Evolutionary conservation across 2,329 filamentous ascomycete species (phyloP).

Genomic region (Phyllosticta citrichinensis): DNA sequence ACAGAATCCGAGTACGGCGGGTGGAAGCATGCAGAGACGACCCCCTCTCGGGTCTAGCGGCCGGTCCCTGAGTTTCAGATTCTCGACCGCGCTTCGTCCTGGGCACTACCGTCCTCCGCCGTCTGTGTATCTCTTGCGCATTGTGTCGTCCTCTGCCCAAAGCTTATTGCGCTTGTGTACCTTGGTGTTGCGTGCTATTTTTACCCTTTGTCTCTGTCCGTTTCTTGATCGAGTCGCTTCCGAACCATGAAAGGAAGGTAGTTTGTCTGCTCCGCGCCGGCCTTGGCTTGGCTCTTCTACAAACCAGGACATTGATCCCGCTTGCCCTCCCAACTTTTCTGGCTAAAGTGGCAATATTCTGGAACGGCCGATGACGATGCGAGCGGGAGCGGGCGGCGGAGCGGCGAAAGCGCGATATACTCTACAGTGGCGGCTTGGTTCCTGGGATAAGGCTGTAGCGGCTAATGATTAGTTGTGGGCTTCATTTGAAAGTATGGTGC

Average conservation of each 20-base stretch:
- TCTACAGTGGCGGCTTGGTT: neutral
- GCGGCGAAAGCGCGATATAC: neutral
- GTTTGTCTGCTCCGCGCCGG: no score
- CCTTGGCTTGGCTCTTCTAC: neutral
- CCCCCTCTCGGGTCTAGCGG: neutral
- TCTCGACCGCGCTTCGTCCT: neutral
- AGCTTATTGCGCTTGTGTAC: no score
- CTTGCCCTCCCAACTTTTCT: neutral
- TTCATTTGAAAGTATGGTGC: neutral
- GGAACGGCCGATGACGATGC: neutral
- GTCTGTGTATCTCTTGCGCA: no score
- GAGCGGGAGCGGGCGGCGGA: neutral
- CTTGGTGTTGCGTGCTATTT: no score
- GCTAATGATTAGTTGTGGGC: neutral
- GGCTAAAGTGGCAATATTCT: neutral
- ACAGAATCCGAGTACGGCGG: no score
- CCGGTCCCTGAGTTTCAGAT: neutral
- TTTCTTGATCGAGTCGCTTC: no score
- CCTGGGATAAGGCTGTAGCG: neutral
- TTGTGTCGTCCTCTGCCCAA: no score
- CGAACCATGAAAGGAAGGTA: no score
- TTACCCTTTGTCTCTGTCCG: no score
- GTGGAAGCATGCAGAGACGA: no score
- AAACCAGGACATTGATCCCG: neutral
- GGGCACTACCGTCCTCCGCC: neutral